Percentiles rank a stretch among this genome's conserved stretches.
Evolutionary conservation across 2,329 filamentous ascomycete genomes (phyloP).

Genomic region (Ascochyta rabiei): DNA sequence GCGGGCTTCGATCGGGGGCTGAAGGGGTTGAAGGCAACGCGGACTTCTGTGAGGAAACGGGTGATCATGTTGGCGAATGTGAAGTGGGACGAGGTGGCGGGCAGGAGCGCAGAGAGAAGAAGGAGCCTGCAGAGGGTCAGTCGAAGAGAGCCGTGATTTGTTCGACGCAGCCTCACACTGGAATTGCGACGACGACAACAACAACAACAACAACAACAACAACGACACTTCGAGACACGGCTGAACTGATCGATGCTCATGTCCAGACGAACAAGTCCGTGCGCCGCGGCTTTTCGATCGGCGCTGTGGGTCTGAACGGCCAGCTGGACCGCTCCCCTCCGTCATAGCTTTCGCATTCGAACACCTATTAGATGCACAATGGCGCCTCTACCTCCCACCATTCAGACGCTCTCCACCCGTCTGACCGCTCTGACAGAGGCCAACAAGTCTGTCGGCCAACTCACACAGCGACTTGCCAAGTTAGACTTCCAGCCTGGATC

Average conservation of each 20-base stretch:
- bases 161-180: background rate
- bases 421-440: slow-evolving; percentile 60
- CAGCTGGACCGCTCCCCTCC: slow-evolving; percentile 27
- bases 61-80: slow-evolving; percentile 70
- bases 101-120: background rate
- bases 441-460: slow-evolving; percentile 59
- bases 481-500: slow-evolving; percentile 67
- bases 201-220: too few relatives aligned
- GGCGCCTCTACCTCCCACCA: slow-evolving; percentile 44
- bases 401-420: slow-evolving; percentile 53
- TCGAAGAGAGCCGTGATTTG: background rate
- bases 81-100: background rate
- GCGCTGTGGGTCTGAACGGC: slow-evolving; percentile 21
- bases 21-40: slow-evolving; percentile 92
- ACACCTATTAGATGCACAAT: slow-evolving; percentile 39
- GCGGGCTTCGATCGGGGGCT: slow-evolving; percentile 77
- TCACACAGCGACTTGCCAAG: slow-evolving; percentile 63
- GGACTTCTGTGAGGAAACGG: slow-evolving; percentile 83
- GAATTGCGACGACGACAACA: background rate
- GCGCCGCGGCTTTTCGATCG: slow-evolving; percentile 20
- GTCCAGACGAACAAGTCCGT: slow-evolving; percentile 24
- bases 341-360: slow-evolving; percentile 39
- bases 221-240: background rate
- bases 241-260: slow-evolving; percentile 2
- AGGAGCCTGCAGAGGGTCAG: background rate